A percentile compares a stretch with the other conserved stretches of the same genome.
Evolutionary conservation across 208 protist species (phyloP).

Genomic region (Leishmania major): DNA sequence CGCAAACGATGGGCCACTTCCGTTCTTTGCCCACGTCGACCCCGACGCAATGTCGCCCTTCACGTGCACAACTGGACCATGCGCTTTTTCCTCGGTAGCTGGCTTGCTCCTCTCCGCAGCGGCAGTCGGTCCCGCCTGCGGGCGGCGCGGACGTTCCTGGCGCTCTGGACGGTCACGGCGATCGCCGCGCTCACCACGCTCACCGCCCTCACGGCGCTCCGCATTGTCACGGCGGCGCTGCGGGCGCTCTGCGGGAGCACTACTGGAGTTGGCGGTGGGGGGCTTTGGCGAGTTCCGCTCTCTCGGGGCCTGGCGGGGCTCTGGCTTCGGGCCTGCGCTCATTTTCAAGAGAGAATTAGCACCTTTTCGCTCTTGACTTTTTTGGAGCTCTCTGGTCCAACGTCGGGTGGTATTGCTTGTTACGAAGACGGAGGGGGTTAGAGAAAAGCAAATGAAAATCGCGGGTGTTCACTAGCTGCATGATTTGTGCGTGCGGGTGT

Average conservation of each 20-base stretch:
- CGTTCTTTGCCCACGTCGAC: constrained; percentile 57
- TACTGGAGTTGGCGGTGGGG: constrained; percentile 14
- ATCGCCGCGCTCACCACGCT: background rate
- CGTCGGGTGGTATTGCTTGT: constrained; percentile 11
- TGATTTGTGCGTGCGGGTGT: background rate
- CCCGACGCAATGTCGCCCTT: constrained; percentile 39
- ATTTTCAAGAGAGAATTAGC: constrained; percentile 13
- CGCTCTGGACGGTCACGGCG: constrained; percentile 10
- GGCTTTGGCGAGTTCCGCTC: constrained; percentile 13
- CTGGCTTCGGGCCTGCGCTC: constrained; percentile 17
- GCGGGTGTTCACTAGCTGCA: constrained; percentile 9
- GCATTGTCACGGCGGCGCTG: constrained; percentile 12
- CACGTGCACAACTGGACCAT: constrained; percentile 45
- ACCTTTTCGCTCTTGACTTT: background rate
- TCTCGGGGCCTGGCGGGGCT: constrained; percentile 12
- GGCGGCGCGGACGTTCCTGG: constrained; percentile 12
- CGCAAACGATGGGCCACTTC: constrained; percentile 62
- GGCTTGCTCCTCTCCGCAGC: constrained; percentile 18
- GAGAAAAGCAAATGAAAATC: constrained; percentile 9
- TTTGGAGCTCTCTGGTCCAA: constrained; percentile 4
- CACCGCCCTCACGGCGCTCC: constrained; percentile 3
- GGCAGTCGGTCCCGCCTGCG: constrained; percentile 13
- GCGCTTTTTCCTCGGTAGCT: constrained; percentile 15
- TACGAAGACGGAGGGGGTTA: constrained; percentile 9
- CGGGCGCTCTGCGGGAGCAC: constrained; percentile 20